A percentile compares a stretch with the other conserved stretches of the same genome.
phyloP scores from a whole-genome alignment of 306 rosid genomes.

The Castanea mollissima region DNA sequence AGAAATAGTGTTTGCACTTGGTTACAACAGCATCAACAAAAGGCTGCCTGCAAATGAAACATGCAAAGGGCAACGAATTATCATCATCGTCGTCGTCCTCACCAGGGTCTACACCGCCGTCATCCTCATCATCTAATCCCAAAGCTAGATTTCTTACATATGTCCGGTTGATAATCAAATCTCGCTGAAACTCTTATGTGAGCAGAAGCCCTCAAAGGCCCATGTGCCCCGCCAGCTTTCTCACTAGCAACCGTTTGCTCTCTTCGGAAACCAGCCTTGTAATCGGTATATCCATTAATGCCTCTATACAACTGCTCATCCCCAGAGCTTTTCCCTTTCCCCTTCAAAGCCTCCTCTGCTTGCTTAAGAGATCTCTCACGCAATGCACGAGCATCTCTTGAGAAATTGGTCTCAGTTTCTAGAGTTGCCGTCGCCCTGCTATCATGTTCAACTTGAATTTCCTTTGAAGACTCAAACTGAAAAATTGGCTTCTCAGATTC shows the following conservation, averaged over 20 bases:
- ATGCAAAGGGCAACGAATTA: slow-evolving; percentile 64
- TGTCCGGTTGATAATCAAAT: slow-evolving; percentile 93
- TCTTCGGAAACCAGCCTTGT: slow-evolving; percentile 79
- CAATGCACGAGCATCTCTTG: slow-evolving; percentile 71
- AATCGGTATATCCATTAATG: slow-evolving; percentile 56
- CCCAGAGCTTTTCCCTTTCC: slow-evolving; percentile 40
- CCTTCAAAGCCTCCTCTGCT: slow-evolving; percentile 59
- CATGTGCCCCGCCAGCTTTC: slow-evolving; percentile 96
- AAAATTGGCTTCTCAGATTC: slow-evolving; percentile 29
- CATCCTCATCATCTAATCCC: slow-evolving; percentile 38
- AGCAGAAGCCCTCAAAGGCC: slow-evolving; percentile 89
- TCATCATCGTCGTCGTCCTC: slow-evolving; percentile 54
- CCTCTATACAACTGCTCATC: slow-evolving; percentile 63
- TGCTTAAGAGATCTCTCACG: slow-evolving; percentile 77
- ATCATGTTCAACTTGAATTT: slow-evolving; percentile 75
- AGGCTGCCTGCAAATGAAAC: slow-evolving; percentile 75
- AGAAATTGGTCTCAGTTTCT: slow-evolving; percentile 79
- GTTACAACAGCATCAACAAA: slow-evolving; percentile 82
- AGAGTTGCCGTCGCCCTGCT: slow-evolving; percentile 72
- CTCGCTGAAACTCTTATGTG: slow-evolving; percentile 81
- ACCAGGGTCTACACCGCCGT: slow-evolving; percentile 33
- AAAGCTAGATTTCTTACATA: slow-evolving; percentile 77
- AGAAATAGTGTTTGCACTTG: slow-evolving; percentile 81
- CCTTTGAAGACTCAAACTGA: slow-evolving; percentile 64
- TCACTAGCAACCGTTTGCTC: slow-evolving; percentile 82